These are phyloP conservation scores for Trebouxia sp. DNA, from an alignment of 139 green algal genomes.

Conservation along the genomic window DNA sequence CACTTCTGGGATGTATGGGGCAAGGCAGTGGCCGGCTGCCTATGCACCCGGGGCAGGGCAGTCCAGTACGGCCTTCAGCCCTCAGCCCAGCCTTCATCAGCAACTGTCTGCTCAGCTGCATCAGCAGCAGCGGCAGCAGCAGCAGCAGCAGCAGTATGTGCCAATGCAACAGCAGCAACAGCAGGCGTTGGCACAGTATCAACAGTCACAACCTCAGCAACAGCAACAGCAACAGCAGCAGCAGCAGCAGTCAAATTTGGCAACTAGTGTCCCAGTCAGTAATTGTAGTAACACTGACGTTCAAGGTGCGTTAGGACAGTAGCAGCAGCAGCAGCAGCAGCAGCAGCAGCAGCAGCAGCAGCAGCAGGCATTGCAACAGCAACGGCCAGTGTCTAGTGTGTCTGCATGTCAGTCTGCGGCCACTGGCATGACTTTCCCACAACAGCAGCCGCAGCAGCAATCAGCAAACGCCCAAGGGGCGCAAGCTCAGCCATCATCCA, in stretches of 20 bases:
- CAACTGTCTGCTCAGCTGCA: not conserved
- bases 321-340: not conserved
- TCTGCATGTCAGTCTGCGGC: too few species aligned
- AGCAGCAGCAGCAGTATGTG: not conserved
- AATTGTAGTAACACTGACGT: not conserved
- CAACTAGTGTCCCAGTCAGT: too few species aligned
- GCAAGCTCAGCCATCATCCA: too few species aligned
- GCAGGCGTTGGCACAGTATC: not conserved
- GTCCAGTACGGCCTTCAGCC: not conserved
- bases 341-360: not conserved
- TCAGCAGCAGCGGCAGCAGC: not conserved
- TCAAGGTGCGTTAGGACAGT: too few species aligned
- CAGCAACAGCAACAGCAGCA: not conserved
- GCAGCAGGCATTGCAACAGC: not conserved
- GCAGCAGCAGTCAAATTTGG: not conserved
- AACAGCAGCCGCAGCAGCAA: not conserved
- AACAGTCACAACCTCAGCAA: not conserved
- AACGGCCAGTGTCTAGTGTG: too few species aligned
- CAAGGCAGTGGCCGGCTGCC: not conserved
- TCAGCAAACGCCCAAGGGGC: too few species aligned
- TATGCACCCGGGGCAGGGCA: not conserved
- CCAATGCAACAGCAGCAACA: too few species aligned
- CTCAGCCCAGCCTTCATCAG: not conserved
- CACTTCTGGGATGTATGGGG: not conserved
- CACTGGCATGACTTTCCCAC: not conserved